A percentile compares a stretch with the other conserved stretches of the same genome.
Conservation (phyloP, 495 filamentous ascomycete species). For the Penicillium subrubescens region DNA sequence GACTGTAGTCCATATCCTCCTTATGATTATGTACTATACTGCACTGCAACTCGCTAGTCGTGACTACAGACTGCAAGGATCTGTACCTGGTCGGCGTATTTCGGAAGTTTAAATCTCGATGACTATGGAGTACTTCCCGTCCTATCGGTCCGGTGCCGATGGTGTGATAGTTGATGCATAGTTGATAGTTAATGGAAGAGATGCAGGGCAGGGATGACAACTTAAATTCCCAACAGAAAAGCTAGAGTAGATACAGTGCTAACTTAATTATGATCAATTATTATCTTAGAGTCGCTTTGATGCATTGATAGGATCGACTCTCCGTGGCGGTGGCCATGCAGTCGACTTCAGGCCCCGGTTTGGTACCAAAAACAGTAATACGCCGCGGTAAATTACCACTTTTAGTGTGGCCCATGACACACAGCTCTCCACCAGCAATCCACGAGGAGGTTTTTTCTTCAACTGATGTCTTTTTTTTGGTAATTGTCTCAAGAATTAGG, state of each 20-base stretch:
- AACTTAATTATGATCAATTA: not conserved
- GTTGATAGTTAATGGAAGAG: not conserved
- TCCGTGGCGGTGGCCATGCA: conserved; percentile 5
- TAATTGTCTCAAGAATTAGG: not conserved
- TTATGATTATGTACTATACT: not conserved
- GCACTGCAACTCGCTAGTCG: not conserved
- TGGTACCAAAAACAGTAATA: not conserved
- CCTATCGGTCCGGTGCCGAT: not conserved
- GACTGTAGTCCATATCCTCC: not conserved
- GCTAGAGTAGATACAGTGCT: not conserved
- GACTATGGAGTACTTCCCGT: not conserved
- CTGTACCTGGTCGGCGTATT: conserved; percentile 17
- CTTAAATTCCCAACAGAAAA: not conserved
- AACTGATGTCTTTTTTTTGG: not conserved
- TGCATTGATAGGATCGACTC: not conserved
- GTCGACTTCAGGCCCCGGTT: conserved; percentile 6
- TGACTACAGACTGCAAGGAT: not conserved
- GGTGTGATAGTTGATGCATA: not conserved
- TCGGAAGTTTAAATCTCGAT: conserved; percentile 8
- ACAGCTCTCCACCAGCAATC: not conserved
- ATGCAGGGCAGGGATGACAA: not conserved
- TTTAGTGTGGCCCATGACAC: conserved; percentile 3
- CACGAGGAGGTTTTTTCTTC: not conserved
- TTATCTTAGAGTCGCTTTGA: not conserved
- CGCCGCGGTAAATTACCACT: not conserved